Conservation (phyloP, 2,329 filamentous ascomycete species). For the Anthostomella pinea region DNA sequence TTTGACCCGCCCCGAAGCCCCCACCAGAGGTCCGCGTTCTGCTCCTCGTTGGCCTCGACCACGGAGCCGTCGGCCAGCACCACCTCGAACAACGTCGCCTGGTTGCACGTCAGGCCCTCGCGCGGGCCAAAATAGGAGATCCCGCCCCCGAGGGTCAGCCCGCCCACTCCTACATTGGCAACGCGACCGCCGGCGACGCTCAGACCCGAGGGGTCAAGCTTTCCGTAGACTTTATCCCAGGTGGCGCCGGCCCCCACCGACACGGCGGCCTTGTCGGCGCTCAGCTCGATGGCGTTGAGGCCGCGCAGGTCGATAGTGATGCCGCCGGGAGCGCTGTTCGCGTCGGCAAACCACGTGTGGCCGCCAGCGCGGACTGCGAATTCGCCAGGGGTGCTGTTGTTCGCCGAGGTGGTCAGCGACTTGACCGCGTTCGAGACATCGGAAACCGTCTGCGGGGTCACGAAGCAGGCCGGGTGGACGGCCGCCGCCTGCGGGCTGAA, state of each 20-base stretch:
- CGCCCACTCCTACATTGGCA: constrained; percentile 41
- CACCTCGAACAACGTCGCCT: constrained; percentile 36
- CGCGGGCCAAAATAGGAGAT: constrained; percentile 46
- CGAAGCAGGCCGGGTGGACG: constrained; percentile 21
- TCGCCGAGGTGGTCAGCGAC: constrained; percentile 13
- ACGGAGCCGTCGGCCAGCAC: constrained; percentile 5
- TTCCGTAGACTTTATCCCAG: constrained; percentile 42
- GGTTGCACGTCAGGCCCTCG: constrained; percentile 47
- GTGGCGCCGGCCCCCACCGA: constrained; percentile 42
- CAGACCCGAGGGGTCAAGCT: constrained; percentile 34
- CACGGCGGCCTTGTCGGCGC: constrained; percentile 33
- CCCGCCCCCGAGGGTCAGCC: constrained; percentile 46
- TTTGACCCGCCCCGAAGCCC: constrained; percentile 7
- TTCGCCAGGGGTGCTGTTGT: constrained; percentile 10
- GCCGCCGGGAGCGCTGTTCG: constrained; percentile 40
- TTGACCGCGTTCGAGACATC: constrained; percentile 30
- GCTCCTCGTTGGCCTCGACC: not conserved
- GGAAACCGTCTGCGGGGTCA: constrained; percentile 19
- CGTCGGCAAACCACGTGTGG: constrained; percentile 44
- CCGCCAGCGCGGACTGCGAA: constrained; percentile 54
- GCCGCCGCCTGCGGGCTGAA: constrained; percentile 14
- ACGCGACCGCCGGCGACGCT: constrained; percentile 42
- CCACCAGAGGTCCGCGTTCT: constrained; percentile 1
- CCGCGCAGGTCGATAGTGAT: constrained; percentile 43
- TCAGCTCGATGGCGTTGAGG: constrained; percentile 36